phyloP scores from a whole-genome alignment of 2,329 filamentous ascomycete species.

The Periconia sp. region DNA sequence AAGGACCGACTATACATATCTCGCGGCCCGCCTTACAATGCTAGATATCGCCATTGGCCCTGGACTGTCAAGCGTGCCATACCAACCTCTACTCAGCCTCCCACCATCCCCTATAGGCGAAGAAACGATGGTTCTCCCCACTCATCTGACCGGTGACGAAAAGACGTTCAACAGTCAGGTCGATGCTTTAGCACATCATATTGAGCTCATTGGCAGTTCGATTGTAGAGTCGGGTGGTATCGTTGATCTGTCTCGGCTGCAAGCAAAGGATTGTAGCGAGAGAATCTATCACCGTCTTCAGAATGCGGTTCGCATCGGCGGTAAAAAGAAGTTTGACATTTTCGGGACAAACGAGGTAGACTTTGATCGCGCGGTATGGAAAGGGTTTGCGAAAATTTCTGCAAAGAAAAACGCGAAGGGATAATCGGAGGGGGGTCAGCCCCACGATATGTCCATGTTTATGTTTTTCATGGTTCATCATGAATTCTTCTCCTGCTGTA shows the following conservation, averaged over 20 bases:
- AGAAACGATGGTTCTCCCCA: constrained; percentile 12
- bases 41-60: constrained; percentile 76
- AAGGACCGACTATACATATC: constrained; percentile 67
- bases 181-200: constrained; percentile 61
- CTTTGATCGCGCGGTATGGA: background rate
- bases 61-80: constrained; percentile 47
- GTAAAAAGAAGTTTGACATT: constrained; percentile 41
- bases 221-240: constrained; percentile 74
- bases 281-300: constrained; percentile 72
- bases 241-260: constrained; percentile 59
- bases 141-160: constrained; percentile 36
- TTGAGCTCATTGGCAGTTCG: constrained; percentile 54
- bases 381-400: background rate
- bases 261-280: constrained; percentile 76
- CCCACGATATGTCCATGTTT: background rate
- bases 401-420: background rate
- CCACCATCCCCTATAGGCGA: constrained; percentile 23
- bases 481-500: too few species aligned
- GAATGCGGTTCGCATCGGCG: constrained; percentile 68
- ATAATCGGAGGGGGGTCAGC: background rate
- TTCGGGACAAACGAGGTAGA: constrained; percentile 15
- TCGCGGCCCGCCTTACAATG: constrained; percentile 66
- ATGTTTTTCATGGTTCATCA: too few species aligned
- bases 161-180: constrained; percentile 68
- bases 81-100: constrained; percentile 30